These are phyloP conservation scores for Fonsecaea pedrosoi DNA, from an alignment of 2,329 filamentous ascomycete species.

Conservation along the genomic window DNA sequence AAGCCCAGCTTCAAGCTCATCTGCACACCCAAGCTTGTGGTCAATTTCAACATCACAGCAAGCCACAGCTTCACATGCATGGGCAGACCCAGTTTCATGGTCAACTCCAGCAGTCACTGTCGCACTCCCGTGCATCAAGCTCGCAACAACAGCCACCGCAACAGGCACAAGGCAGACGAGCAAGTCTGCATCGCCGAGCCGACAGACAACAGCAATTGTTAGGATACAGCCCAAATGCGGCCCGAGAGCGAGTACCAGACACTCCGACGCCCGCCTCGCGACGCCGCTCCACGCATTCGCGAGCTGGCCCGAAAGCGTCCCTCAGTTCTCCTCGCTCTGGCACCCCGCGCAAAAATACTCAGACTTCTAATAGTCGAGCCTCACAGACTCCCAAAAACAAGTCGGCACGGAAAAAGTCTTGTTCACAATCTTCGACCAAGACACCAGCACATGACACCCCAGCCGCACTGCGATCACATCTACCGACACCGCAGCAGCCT, in stretches of 20 bases:
- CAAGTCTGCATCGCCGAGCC: not conserved
- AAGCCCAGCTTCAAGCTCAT: constrained; percentile 1
- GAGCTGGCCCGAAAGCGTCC: not conserved
- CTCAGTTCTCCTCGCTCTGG: not conserved
- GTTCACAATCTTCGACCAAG: not conserved
- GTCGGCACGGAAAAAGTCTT: not conserved
- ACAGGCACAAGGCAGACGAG: not conserved
- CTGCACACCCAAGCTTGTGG: not conserved
- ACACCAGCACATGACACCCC: not conserved
- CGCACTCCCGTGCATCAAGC: not conserved
- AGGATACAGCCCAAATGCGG: not conserved
- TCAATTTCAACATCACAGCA: not conserved
- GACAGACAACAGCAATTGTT: not conserved
- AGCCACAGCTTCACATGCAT: not conserved
- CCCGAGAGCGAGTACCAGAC: not conserved
- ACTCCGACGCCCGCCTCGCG: constrained; percentile 13
- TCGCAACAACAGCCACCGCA: not conserved
- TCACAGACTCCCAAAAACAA: not conserved
- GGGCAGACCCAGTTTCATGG: not conserved
- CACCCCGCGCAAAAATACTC: not conserved
- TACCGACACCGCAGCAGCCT: constrained; percentile 9
- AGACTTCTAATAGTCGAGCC: not conserved
- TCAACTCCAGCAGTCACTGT: not conserved
- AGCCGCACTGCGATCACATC: not conserved
- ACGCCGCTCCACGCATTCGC: constrained; percentile 1